Evolutionary conservation across 2,329 filamentous ascomycete genomes (phyloP).

Genomic region (Diaporthe ilicicola): DNA sequence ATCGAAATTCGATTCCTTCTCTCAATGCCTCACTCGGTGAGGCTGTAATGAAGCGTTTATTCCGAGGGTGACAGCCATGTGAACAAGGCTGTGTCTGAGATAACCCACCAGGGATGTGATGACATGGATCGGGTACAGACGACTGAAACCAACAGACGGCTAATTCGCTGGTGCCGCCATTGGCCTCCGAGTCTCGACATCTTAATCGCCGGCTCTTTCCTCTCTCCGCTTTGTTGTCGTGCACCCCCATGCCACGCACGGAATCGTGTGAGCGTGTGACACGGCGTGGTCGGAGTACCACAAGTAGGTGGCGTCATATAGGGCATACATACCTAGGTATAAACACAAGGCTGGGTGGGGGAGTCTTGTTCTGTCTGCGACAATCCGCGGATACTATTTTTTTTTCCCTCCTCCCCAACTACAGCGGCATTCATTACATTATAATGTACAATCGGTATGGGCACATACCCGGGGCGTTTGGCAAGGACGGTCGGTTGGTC

Average conservation of each 20-base stretch:
- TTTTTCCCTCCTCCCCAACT: not conserved
- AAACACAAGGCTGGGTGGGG: not conserved
- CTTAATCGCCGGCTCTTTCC: not conserved
- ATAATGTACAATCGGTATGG: not conserved
- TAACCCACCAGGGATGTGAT: not conserved
- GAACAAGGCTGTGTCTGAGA: not conserved
- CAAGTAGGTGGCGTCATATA: not conserved
- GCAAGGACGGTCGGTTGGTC: not conserved
- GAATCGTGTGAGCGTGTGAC: not conserved
- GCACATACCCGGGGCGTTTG: constrained; percentile 10
- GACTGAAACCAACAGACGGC: not conserved
- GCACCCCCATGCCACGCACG: not conserved
- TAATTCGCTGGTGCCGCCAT: constrained; percentile 1
- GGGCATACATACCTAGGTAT: not conserved
- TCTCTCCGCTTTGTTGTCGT: not conserved
- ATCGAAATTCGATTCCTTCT: not conserved
- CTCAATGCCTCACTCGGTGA: not conserved
- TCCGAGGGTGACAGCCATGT: constrained; percentile 2
- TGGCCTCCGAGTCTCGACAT: not conserved
- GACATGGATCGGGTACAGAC: not conserved
- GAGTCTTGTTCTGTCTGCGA: not conserved
- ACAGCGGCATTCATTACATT: constrained; percentile 15
- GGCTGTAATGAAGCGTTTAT: constrained; percentile 21
- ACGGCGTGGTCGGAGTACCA: not conserved
- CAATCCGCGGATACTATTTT: not conserved